A percentile compares a stretch with the other conserved stretches of the same genome.
Conservation (phyloP, 768 basidiomycete genomes). For the Psilocybe subaeruginosa region DNA sequence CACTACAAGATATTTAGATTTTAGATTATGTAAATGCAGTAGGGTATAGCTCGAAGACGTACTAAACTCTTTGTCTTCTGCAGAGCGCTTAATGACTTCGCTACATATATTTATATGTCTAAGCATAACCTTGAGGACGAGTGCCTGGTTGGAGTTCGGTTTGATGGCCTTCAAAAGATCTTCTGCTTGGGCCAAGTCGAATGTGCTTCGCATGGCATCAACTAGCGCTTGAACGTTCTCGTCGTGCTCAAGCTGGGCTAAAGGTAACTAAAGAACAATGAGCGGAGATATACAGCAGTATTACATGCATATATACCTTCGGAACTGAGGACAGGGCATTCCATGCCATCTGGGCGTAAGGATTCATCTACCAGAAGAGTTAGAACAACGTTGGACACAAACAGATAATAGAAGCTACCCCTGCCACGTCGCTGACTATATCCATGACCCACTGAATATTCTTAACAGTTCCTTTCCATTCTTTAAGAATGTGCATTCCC, state of each 20-base stretch:
- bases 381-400: not conserved
- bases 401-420: not conserved
- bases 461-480: not conserved
- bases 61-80: not conserved
- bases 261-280: not conserved
- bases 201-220: not conserved
- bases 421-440: not conserved
- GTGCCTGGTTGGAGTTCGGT: slow-evolving; percentile 1
- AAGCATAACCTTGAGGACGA: slow-evolving; percentile 1
- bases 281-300: not conserved
- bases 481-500: not conserved
- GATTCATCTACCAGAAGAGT: not conserved
- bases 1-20: not conserved
- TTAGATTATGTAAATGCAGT: not conserved
- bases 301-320: not conserved
- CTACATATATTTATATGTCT: not conserved
- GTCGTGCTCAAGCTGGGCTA: not conserved
- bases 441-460: not conserved
- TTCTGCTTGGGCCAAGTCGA: not conserved
- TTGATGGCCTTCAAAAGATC: not conserved
- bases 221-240: not conserved
- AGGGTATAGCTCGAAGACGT: not conserved
- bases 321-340: not conserved
- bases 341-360: slow-evolving; percentile 3
- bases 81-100: not conserved